Base-by-base conservation (phyloP, 1,284 basidiomycete genomes). In the Ustilago loliicola region DNA sequence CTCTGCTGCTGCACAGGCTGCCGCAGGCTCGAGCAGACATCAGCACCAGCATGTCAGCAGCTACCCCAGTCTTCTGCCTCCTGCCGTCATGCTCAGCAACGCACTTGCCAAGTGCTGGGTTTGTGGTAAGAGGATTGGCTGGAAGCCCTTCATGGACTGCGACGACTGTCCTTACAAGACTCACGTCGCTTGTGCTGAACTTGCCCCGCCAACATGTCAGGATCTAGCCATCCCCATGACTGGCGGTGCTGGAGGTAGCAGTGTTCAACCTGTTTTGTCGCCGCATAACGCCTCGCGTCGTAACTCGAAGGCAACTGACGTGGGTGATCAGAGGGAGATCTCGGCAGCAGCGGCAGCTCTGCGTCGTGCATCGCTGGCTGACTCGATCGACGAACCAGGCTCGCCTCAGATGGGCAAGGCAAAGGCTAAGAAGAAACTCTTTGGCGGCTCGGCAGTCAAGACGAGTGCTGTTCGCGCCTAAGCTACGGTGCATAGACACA, bases 81-180 rank as follows among this genome's bases (percentile, higher is more conserved):
- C 83, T 21, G 81, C 80, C 7, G 58, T 84, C 8, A 83, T 84
- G 75, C 77, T 84, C 13, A 75, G 67, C 68, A 82, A 84, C 38
- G 82, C 83, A 2, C 67, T 84, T 25, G 79, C 83, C 32, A 82
- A 81, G 61, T 84, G 83, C 68, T 79, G 77, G 71, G 79, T 83
- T 5, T 84, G 83, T 63, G 71, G 71, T 19, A 82, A 79, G 51
- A 61, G 81, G 9, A 79, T 84, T 34, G 83, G 83, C 23, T 84
- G 81, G 77, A 78, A 79, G 29, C 81, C 83, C 1, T 84, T 83
- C 50, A 79, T 83, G 73, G 83, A 84, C 60, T 84, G 83, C 64
- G 83, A 84, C 52, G 83, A 84, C 54, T 84, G 83, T 51, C 82
- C 83, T 19, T 83, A 81, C 72, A 81, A 81, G 56, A 81, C 82